Evolutionary conservation across 306 rosid genomes (phyloP), one percentile per base, ranked within the genome.

Genomic region (Glycyrrhiza uralensis): DNA sequence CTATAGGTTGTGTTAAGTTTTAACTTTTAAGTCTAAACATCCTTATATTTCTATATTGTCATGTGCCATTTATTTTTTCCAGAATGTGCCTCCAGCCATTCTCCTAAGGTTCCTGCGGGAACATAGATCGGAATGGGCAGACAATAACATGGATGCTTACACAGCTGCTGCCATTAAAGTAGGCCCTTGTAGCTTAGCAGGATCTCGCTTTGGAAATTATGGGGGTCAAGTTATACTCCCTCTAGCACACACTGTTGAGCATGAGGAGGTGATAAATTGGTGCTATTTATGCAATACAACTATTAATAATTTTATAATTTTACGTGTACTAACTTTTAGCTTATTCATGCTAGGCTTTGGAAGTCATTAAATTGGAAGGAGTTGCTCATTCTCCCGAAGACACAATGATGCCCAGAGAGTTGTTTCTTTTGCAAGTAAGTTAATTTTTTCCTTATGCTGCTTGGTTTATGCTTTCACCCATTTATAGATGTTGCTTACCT

Each of bases 81-180:
- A 93, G 98, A 91, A 93, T 75, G 98, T 93, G 42, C 97, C 97
- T 72, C 98, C 98, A 71, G 98, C 97, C 18, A 87, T 93, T 79
- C 92, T 93, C 30, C 87, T 93, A 1, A 82, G 98, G 80, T 93
- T 93, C 69, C 83, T 93, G 71, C 88, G 98, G 42, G 98, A 93
- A 88, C 98, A 93, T 66, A 81, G 98, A 60, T 93, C 98, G 33
- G 98, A 93, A 82, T 93, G 98, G 98, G 98, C 98, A 36, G 97
- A 93, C 85, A 89, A 74, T 78, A 93, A 86, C 72, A 89, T 93
- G 79, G 98, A 93, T 85, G 98, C 98, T 56, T 93, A 86, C 84
- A 87, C 96, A 11, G 97, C 97, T 84, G 96, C 97, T 52, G 98
- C 98, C 54, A 76, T 93, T 66, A 93, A 93, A 85, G 92, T 91